A percentile compares a stretch with the other conserved stretches of the same genome.
These are phyloP conservation scores for Babesia divergens DNA, from an alignment of 169 alveolate genomes.

Conservation along the genomic window DNA sequence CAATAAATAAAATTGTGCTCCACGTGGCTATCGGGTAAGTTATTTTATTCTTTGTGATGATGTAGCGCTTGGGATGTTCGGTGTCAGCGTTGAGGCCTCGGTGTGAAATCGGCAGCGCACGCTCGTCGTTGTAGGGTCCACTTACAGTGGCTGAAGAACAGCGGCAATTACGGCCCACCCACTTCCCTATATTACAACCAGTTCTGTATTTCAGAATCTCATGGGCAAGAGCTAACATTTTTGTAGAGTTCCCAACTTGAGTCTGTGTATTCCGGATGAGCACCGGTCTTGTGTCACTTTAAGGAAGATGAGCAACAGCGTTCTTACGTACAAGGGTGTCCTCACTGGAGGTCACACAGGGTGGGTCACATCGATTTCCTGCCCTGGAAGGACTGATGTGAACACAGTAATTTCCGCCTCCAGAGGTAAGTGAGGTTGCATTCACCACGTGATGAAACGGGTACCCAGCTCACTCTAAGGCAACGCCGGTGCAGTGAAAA, in stretches of 20 bases:
- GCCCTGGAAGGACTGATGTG: conserved; percentile 84
- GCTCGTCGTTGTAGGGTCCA: neutral
- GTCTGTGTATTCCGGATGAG: neutral
- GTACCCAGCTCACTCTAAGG: conserved; percentile 81
- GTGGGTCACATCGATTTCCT: conserved; percentile 93
- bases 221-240: neutral
- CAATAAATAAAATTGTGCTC: neutral
- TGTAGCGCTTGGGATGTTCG: neutral
- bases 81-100: neutral
- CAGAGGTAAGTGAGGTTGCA: conserved; percentile 75
- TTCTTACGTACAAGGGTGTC: conserved; percentile 79
- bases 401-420: conserved; percentile 90
- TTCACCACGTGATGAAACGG: conserved; percentile 58
- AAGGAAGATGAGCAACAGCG: conserved; percentile 61
- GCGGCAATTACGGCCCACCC: no score
- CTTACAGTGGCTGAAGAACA: no score
- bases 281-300: neutral
- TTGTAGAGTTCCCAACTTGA: neutral
- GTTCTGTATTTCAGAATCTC: no score
- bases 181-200: no score
- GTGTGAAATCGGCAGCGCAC: neutral
- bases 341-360: conserved; percentile 90
- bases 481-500: conserved; percentile 53
- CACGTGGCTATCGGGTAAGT: conserved; percentile 30
- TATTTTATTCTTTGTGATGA: neutral